These are phyloP conservation scores for Saccharomycopsis crataegensis DNA, from an alignment of 1,139 yeast species.

Conservation along the genomic window DNA sequence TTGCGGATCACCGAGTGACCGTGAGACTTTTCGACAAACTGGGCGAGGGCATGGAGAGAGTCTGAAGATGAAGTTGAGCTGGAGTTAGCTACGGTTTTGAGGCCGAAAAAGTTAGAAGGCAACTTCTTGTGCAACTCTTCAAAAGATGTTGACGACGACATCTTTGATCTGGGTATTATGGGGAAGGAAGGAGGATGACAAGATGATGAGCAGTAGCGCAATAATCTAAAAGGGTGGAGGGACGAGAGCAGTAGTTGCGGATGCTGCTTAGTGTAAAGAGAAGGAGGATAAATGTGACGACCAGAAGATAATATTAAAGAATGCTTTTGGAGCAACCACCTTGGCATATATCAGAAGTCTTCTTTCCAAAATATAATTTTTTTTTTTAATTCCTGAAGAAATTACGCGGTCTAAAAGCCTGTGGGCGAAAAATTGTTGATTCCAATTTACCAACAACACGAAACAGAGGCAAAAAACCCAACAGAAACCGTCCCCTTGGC, in stretches of 20 bases:
- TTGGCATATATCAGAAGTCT: too few species aligned
- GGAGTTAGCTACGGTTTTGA: slow-evolving; percentile 65
- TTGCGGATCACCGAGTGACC: slow-evolving; percentile 94
- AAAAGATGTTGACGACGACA: slow-evolving; percentile 1
- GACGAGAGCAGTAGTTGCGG: too few species aligned
- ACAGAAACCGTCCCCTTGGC: too few species aligned
- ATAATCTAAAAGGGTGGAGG: too few species aligned
- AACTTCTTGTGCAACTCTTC: slow-evolving; percentile 8
- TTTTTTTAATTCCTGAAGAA: background rate
- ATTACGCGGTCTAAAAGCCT: background rate
- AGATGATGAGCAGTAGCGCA: background rate
- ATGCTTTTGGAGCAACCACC: too few species aligned
- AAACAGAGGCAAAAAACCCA: background rate
- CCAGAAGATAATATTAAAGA: too few species aligned
- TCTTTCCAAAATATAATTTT: too few species aligned
- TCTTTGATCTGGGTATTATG: slow-evolving; percentile 1
- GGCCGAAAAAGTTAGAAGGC: slow-evolving; percentile 58
- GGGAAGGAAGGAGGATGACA: background rate
- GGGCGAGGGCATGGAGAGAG: slow-evolving; percentile 46
- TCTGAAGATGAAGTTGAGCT: slow-evolving; percentile 36
- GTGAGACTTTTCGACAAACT: slow-evolving; percentile 75
- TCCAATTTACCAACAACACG: background rate
- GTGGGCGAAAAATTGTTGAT: background rate
- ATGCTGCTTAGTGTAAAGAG: too few species aligned
- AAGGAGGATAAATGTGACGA: too few species aligned